phyloP scores from a whole-genome alignment of 2,329 filamentous ascomycete genomes.

The Xylogone sp. region DNA sequence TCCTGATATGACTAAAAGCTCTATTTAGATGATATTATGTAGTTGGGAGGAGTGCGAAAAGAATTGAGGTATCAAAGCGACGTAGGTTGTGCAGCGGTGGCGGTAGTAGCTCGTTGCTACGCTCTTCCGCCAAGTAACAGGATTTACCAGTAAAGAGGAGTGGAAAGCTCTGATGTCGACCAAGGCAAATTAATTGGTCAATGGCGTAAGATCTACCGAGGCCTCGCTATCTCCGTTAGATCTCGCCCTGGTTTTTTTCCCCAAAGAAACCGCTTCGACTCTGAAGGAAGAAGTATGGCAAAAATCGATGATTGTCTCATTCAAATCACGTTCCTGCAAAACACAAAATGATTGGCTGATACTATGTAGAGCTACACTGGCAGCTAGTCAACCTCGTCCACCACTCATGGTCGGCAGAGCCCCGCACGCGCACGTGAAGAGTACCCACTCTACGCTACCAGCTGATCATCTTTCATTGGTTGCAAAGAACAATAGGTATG shows the following conservation, averaged over 20 bases:
- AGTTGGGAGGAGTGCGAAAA: neutral
- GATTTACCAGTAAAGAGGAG: neutral
- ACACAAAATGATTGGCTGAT: neutral
- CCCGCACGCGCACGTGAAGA: too few species aligned
- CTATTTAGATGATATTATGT: neutral
- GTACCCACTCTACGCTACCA: too few species aligned
- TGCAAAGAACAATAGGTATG: too few species aligned
- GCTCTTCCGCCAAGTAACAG: neutral
- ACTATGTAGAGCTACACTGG: neutral
- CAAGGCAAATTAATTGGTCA: neutral
- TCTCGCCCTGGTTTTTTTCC: neutral
- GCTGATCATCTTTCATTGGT: too few species aligned
- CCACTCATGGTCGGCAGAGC: too few species aligned
- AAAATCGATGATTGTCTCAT: too few species aligned
- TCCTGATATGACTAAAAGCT: slow-evolving; percentile 35
- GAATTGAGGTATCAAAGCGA: neutral
- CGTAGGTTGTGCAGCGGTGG: neutral
- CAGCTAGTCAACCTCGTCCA: too few species aligned
- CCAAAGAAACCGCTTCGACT: too few species aligned
- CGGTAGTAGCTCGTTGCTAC: neutral
- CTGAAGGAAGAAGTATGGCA: too few species aligned
- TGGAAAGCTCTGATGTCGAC: neutral
- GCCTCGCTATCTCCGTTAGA: neutral
- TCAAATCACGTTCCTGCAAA: neutral
- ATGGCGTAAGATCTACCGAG: neutral